Evolutionary conservation across 139 green algal species (phyloP), one percentile per base, ranked within the genome.

Genomic region (Astrephomene gubernaculifera): DNA sequence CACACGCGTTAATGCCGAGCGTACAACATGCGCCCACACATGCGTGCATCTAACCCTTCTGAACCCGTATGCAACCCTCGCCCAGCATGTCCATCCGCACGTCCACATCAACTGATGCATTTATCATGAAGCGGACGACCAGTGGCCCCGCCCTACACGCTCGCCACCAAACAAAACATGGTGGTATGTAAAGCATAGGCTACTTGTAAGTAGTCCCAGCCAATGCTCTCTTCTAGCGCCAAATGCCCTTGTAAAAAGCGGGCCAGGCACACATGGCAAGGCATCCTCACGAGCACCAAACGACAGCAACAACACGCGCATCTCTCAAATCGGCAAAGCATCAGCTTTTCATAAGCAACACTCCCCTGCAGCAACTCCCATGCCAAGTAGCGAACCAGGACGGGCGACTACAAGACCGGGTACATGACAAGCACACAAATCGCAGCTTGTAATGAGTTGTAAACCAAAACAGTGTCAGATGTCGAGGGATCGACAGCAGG

Each of bases 391-490:
- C 57, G 57, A 65, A 14, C 49, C 14, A 72, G 39, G 36, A 22
- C 69, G 49, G 38, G 69, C 35, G 33, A 31, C 39, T 27, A n/a
- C 57, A 24, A 39, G 27, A 29, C 39, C 35, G 36, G 41, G 41
- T 22, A 29, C 33, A 76, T 57, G 69, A 76, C 31, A 38, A 78
- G 43, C 70, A 63, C 70, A 78, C 70, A 41, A 78, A 78, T 78
- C 70, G 70, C 70, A 78, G 41, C 70, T 61, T 75, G 38, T 49
- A 72, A 75, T 29, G 41, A 57, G 70, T 61, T 29, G 29, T 29
- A 78, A 78, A 78, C 41, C 43, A 78, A 27, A 78, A 78, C 70
- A 61, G 70, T 57, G 49, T 78, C 70, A 78, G n/a, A n/a, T n/a
- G n/a, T n/a, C n/a, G n/a, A n/a, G n/a, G n/a, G n/a, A n/a, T n/a